Evolutionary conservation across 164 flowering plant species (phyloP), one percentile per base, ranked within the genome.

Genomic region (Annona cherimola): DNA sequence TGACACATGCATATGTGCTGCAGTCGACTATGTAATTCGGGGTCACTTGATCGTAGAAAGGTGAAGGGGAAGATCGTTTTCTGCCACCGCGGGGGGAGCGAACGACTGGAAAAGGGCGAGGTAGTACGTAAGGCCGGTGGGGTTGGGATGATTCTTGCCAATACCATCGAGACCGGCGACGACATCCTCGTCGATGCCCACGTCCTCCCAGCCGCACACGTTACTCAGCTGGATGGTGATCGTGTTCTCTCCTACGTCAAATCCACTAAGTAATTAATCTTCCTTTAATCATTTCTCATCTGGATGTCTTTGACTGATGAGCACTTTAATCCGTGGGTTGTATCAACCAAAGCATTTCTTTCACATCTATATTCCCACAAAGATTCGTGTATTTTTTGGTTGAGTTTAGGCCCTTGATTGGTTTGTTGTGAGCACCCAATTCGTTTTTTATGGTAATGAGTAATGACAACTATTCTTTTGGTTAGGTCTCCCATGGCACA

Each of bases 1-100:
- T 66, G 35, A 26, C 35, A 26, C 35, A 26, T 26, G 35, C 35
- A 26, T 26, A 26, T 26, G n/a, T 50, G 16, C 50, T 69, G 35
- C 61, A 69, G 71, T 12, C 41, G 16, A 8, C 63, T 69, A 3
- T 69, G 93, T 68, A 4, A 63, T 67, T 11, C 11, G 0, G 85
- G 81, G 3, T 69, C 85, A 0, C 78, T 90, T 59, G 88, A 88
- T 63, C 79, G 79, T 0, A 45, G 71, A 69, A 87, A 86, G 82
- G 88, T 75, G 67, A 83, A 81, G 73, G 91, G 90, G 2, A 89
- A 86, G 80, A 86, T 89, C 7, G 61, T 89, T 81, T 83, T 66
- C 1, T 89, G 94, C 62, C 84, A 83, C 14, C 74, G 94, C 50
- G 91, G 91, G 0, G 76, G 7, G 0, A 82, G 55, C 20, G 78